Evolutionary conservation across 768 basidiomycete genomes (phyloP), one percentile per base, ranked within the genome.

Genomic region (Rhodotorula babjevae): DNA sequence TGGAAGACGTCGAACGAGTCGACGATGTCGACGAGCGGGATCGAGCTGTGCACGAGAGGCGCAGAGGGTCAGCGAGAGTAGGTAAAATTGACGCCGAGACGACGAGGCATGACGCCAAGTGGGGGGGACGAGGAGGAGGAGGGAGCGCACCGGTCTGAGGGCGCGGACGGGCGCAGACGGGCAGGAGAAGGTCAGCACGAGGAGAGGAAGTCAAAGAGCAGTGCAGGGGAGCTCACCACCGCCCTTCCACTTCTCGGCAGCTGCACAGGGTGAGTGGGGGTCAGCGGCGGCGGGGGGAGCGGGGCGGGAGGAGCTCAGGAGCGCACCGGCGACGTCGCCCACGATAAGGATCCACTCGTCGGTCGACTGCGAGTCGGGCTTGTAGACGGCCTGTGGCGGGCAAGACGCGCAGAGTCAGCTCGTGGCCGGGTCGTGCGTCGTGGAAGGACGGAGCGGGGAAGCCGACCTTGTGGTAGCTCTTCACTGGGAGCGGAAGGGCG

Each of bases 1-100:
- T 85, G 83, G 81, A 88, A 89, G 68, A 93, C 83, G 49, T 84
- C 77, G 83, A 89, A 93, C 7, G 90, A 88, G 77, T 91, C 91
- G n/a, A 93, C 89, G 59, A 93, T 87, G 2, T 87, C 83, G n/a
- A 86, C 81, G 21, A 93, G 82, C 57, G 90, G 86, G 72, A 91
- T 87, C 33, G 89, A 81, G 53, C 89, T 78, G 65, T 25, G 12
- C 11, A 15, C 9, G 40, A 12, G 58, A 21, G 27, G 27, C 5
- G 29, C 42, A 14, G 16, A 11, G 8, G 31, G 67, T 62, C 60
- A 70, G 59, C 23, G 56, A 25, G 42, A 7, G 29, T 11, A 3
- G 60, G 47, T 36, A 29, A 63, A 55, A 40, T 27, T 60, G 58
- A 40, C 12, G 58, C 14, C 44, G 44, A 46, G 49, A 33, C 31